Percentiles rank a stretch among this genome's conserved stretches.
Evolutionary conservation across 345 rosid species (phyloP).

Genomic region (Angophora floribunda): DNA sequence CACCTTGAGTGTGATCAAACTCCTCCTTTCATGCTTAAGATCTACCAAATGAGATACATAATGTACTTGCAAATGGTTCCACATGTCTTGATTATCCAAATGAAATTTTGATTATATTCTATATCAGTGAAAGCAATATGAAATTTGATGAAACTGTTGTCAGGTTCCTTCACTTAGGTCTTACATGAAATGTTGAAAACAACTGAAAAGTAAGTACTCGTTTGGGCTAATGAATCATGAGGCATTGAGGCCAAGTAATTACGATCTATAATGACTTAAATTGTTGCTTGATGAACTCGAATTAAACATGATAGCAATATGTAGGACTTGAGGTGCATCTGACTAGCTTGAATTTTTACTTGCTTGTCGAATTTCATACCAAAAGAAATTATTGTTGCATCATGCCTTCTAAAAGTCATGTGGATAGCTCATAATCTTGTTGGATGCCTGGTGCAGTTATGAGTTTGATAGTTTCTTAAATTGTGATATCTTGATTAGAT

Average conservation of each 20-base stretch:
- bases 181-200: neutral
- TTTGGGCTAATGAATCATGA: neutral
- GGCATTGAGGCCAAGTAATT: neutral
- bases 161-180: neutral
- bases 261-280: neutral
- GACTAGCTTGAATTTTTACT: neutral
- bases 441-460: neutral
- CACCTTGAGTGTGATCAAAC: neutral
- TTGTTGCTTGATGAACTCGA: neutral
- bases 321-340: neutral
- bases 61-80: neutral
- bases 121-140: neutral
- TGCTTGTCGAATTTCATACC: neutral
- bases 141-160: neutral
- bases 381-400: neutral
- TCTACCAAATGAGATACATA: neutral
- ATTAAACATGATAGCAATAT: neutral
- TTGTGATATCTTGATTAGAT: conserved; percentile 34
- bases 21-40: neutral
- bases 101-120: neutral
- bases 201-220: neutral
- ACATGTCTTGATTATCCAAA: neutral
- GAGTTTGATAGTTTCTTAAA: neutral
- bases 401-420: neutral
- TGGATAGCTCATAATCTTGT: neutral